Conservation (phyloP, 345 rosid species). For the Salix suchowensis region DNA sequence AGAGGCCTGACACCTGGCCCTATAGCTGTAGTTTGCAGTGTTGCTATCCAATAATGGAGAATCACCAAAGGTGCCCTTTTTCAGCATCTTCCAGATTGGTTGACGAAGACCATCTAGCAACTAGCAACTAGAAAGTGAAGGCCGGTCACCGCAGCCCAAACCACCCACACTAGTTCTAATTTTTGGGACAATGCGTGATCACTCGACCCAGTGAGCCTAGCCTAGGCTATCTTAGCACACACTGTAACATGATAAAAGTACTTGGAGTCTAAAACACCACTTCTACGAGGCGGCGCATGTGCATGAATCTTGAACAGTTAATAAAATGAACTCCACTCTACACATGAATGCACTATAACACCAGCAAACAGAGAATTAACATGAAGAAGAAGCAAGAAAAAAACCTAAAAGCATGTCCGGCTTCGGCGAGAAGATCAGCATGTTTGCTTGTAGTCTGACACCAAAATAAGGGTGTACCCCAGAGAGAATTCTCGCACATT, state of each 20-base stretch:
- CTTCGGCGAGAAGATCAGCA: constrained; percentile 72
- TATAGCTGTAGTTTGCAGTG: constrained; percentile 3
- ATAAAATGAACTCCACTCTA: background rate
- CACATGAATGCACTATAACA: background rate
- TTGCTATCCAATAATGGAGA: constrained; percentile 5
- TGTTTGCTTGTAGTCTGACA: constrained; percentile 47
- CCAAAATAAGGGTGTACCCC: constrained; percentile 65
- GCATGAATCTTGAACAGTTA: background rate
- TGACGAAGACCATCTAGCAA: constrained; percentile 9
- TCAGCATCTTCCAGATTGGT: background rate
- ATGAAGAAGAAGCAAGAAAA: background rate
- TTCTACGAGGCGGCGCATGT: background rate
- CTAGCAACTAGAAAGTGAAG: background rate
- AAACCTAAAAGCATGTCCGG: constrained; percentile 66
- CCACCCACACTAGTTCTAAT: background rate
- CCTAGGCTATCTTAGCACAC: background rate
- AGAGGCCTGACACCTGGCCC: constrained; percentile 19
- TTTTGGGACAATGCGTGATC: background rate
- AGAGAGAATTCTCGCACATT: constrained; percentile 53
- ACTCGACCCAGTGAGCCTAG: background rate
- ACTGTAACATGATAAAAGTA: background rate
- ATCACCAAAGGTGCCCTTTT: constrained; percentile 6
- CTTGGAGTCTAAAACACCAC: background rate
- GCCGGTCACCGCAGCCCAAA: background rate
- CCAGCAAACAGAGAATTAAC: background rate